Conservation (phyloP, 257 asterid genomes). For the Nicotiana tabacum region DNA sequence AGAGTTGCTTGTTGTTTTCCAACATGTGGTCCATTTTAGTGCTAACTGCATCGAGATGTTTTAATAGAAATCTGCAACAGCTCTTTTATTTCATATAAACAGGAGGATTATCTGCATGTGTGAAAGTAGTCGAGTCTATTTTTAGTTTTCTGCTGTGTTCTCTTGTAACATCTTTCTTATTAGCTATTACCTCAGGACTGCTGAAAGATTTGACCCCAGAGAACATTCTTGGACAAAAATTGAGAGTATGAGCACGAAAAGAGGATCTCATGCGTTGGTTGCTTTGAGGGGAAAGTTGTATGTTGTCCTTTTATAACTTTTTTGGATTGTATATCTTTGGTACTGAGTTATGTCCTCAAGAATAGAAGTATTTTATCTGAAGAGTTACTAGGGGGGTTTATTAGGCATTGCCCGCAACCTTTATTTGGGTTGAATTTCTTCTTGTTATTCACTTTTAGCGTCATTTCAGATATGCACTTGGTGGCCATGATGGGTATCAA, state of each 20-base stretch:
- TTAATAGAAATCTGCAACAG: neutral
- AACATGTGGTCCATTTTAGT: neutral
- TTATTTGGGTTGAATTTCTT: neutral
- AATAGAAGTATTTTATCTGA: neutral
- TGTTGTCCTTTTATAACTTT: constrained; percentile 12
- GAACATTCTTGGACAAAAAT: constrained; percentile 70
- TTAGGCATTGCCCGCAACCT: neutral
- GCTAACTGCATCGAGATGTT: neutral
- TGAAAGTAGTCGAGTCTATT: neutral
- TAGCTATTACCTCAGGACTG: constrained; percentile 41
- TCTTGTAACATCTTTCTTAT: neutral
- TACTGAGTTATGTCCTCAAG: neutral
- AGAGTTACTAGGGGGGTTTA: neutral
- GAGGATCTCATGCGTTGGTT: constrained; percentile 65
- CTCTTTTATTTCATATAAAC: neutral
- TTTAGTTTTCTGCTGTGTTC: neutral
- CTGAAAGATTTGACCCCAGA: constrained; percentile 85
- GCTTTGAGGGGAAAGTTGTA: constrained; percentile 64
- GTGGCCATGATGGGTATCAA: constrained; percentile 54
- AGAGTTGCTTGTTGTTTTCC: neutral
- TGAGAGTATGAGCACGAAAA: constrained; percentile 46
- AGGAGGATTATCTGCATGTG: neutral
- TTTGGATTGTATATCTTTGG: neutral
- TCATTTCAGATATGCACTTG: constrained; percentile 55
- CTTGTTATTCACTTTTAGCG: neutral